phyloP scores from a whole-genome alignment of 2,329 filamentous ascomycete species.

The Cercospora sp. region DNA sequence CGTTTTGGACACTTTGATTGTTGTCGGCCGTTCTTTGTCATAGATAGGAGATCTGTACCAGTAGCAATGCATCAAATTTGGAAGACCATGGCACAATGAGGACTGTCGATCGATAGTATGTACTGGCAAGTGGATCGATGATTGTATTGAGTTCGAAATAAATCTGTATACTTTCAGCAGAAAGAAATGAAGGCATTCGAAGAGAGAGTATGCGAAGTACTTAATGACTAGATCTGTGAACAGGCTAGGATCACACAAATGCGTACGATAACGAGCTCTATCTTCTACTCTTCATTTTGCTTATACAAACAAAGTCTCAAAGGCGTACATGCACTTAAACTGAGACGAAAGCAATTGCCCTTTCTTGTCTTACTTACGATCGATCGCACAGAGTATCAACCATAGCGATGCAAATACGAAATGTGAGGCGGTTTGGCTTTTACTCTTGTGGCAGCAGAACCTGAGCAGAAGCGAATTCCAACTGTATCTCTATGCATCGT shows the following conservation, averaged over 20 bases:
- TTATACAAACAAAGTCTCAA: neutral
- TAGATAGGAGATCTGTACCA: neutral
- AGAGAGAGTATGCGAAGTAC: neutral
- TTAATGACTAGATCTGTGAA: too few relatives aligned
- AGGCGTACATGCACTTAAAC: neutral
- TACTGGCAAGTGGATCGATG: neutral
- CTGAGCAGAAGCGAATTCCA: neutral
- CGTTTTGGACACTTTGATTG: neutral
- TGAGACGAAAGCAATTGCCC: neutral
- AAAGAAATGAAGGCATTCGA: neutral
- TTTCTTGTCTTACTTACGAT: neutral
- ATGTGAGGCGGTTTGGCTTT: neutral
- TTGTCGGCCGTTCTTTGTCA: neutral
- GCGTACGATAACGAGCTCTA: too few relatives aligned
- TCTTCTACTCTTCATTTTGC: neutral
- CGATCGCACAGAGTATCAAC: neutral
- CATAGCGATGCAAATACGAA: neutral
- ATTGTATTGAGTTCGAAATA: neutral
- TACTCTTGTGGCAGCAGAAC: neutral
- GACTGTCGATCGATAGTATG: neutral
- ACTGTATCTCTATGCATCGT: neutral
- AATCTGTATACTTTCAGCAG: neutral
- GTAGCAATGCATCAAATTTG: neutral
- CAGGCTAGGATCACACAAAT: too few relatives aligned
- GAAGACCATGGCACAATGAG: neutral